Base-by-base conservation (phyloP, 2,329 filamentous ascomycete genomes). In the Acrocalymma vagum region DNA sequence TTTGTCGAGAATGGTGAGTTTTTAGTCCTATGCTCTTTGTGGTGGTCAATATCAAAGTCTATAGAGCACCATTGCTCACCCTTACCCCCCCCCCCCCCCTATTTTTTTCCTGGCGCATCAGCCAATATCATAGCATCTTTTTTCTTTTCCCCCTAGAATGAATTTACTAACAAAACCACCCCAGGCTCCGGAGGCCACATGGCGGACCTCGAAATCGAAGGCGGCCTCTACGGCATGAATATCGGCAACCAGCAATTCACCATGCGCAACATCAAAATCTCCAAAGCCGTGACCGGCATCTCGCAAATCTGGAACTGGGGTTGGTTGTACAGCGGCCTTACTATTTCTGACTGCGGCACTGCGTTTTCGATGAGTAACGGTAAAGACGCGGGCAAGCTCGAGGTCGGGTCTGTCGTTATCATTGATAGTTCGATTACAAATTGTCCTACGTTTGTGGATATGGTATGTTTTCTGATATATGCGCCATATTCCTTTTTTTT, bases 241-340 rank as follows among this genome's bases (percentile, higher is more conserved):
- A 65, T 76, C 38, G 72, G 75, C 23, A 78, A 78, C 42, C 75
- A 78, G 53, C 75, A 78, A 48, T 83, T 81, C 53, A 86, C 83
- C 1, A 80, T 80, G 60, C 76, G 78, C 15, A 81, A 82, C 46
- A 55, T 86, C 25, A 75, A 69, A 15, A 81, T 85, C 55, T 74
- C 76, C 14, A 71, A 75, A 21, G 74, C 73, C 8, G 67, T 73
- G 1, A 80, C 77, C 1, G 80, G 78, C 13, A 81, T 86, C 35
- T 76, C 75, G 9, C 76, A 83, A 45, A 72, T 81, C 29, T 85
- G 81, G 81, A 71, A 82, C 48, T 85, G 82, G 82, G 79, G 79
- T 3, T 85, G 76, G 76, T 75, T 77, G 1, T 82, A 78, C 50
- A 72, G 77, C 30, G 71, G 71, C 8, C 63, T 84, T 33, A 72